These are phyloP conservation scores for Malassezia sympodialis DNA, from an alignment of 1,284 basidiomycete species.

Conservation along the genomic window DNA sequence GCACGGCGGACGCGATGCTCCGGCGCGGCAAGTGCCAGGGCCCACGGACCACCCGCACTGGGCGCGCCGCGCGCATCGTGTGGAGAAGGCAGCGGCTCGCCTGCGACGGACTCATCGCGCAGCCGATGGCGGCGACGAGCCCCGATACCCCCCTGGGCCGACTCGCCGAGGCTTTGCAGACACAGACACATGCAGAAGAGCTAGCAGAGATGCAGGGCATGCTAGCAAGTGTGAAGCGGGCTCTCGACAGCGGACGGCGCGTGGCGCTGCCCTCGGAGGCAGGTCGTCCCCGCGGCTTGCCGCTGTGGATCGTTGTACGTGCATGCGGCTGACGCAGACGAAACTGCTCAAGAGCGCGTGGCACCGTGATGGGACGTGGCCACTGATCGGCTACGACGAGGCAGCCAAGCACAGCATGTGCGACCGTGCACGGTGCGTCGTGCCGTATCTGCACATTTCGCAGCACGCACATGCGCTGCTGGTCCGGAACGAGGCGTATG, in stretches of 20 bases:
- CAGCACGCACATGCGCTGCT: conserved; percentile 9
- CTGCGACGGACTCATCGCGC: background rate
- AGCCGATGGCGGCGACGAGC: background rate
- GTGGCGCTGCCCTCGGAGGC: background rate
- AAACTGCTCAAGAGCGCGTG: conserved; percentile 14
- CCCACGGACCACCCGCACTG: background rate
- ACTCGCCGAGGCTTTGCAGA: background rate
- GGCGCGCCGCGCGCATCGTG: background rate
- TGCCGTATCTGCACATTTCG: conserved; percentile 8
- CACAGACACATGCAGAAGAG: conserved; percentile 7
- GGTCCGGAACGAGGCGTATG: conserved; percentile 8
- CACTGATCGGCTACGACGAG: conserved; percentile 15
- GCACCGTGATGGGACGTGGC: conserved; percentile 17
- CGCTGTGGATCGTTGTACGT: conserved; percentile 8
- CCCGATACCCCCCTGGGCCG: background rate
- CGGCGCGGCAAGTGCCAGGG: background rate
- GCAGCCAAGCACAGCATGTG: conserved; percentile 10
- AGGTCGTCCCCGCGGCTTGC: conserved; percentile 8
- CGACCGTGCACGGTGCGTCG: conserved; percentile 1
- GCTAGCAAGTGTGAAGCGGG: background rate
- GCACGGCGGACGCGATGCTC: background rate
- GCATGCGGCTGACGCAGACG: background rate
- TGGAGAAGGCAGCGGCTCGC: background rate
- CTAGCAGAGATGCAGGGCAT: background rate
- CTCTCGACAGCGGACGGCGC: conserved; percentile 3